These are phyloP conservation scores for Hypoxylon subgilvum DNA, from an alignment of 495 filamentous ascomycete genomes.

Conservation along the genomic window DNA sequence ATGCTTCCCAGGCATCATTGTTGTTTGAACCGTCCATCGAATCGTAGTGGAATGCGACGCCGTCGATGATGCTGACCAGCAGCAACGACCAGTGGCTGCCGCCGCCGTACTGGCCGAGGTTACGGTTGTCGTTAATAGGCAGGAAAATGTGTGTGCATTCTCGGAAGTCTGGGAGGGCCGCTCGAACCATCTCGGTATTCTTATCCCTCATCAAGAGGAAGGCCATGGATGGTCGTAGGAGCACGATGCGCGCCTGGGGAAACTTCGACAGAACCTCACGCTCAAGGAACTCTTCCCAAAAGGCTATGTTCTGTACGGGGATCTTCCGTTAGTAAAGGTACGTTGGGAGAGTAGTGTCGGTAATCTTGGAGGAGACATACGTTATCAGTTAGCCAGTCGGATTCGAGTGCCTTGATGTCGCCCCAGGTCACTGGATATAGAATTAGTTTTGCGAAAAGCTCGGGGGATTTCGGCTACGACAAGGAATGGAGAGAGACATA, in stretches of 20 bases:
- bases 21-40: conserved; percentile 79
- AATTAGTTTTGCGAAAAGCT: conserved; percentile 19
- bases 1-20: conserved; percentile 69
- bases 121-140: conserved; percentile 88
- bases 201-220: conserved; percentile 88
- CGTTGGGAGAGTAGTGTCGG: conserved; percentile 17
- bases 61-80: conserved; percentile 84
- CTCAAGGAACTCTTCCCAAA: conserved; percentile 98
- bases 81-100: conserved; percentile 96
- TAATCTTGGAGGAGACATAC: conserved; percentile 55
- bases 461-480: too few relatives aligned
- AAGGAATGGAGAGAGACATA: conserved; percentile 35
- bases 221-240: conserved; percentile 91
- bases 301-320: conserved; percentile 74
- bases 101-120: conserved; percentile 77
- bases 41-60: conserved; percentile 96
- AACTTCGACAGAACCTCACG: conserved; percentile 79
- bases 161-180: conserved; percentile 78
- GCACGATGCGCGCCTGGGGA: conserved; percentile 81
- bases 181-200: conserved; percentile 73
- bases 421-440: conserved; percentile 57
- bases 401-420: conserved; percentile 83
- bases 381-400: conserved; percentile 99
- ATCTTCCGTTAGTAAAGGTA: conserved; percentile 25
- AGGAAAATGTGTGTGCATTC: conserved; percentile 93